Evolutionary conservation across 306 rosid genomes (phyloP).

Genomic region (Medicago lupulina): DNA sequence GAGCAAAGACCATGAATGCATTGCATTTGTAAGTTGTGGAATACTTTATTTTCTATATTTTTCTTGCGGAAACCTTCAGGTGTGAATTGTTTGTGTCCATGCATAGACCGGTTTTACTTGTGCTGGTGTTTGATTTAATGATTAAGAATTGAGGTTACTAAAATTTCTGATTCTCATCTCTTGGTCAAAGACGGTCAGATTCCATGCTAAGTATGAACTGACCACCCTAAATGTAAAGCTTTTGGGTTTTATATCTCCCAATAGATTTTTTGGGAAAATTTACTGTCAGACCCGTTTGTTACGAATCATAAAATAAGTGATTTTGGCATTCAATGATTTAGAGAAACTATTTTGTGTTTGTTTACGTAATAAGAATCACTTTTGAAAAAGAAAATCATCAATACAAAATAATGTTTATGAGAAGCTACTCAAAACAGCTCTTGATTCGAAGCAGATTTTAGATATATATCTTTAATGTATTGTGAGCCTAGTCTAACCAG

Average conservation of each 20-base stretch:
- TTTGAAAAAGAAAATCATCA: too few species aligned
- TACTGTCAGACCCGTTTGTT: background rate
- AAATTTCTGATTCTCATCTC: background rate
- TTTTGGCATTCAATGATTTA: too few species aligned
- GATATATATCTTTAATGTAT: too few species aligned
- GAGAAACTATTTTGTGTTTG: too few species aligned
- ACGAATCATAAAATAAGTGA: too few species aligned
- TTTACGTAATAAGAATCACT: too few species aligned
- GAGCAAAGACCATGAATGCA: conserved; percentile 95
- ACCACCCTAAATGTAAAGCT: conserved; percentile 6
- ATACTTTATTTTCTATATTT: background rate
- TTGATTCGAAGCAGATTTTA: too few species aligned
- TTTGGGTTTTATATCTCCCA: conserved; percentile 5
- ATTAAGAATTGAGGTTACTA: background rate
- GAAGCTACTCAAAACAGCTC: too few species aligned
- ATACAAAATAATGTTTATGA: too few species aligned
- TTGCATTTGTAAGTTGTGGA: conserved; percentile 85
- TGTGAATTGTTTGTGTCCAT: conserved; percentile 6
- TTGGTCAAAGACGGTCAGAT: conserved; percentile 21
- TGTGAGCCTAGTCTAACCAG: conserved; percentile 23
- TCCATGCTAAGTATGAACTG: conserved; percentile 1
- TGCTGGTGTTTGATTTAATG: conserved; percentile 30
- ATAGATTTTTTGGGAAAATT: background rate
- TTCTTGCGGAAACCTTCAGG: conserved; percentile 13
- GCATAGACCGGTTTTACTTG: background rate